Percentiles rank a stretch among this genome's conserved stretches.
Evolutionary conservation across 108 stramenopile genomes (phyloP).

Genomic region (Skeletonema potamos): DNA sequence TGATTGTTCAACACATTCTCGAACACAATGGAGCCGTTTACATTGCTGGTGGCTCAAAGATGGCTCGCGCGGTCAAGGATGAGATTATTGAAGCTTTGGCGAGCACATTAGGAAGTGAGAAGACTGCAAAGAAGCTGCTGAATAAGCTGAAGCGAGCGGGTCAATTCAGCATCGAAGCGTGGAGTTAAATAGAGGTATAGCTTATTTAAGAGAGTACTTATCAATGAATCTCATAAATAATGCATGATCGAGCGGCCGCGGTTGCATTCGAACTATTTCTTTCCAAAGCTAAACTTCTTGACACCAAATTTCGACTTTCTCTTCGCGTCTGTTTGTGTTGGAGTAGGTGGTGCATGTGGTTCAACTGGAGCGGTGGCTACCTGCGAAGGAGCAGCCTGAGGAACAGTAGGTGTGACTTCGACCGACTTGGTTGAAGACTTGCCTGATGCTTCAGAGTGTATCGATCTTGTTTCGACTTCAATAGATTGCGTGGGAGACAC

Average conservation of each 20-base stretch:
- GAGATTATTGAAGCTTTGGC: conserved; percentile 65
- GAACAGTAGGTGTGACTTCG: neutral
- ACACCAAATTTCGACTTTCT: conserved; percentile 7
- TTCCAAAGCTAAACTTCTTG: conserved; percentile 11
- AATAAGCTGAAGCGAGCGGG: conserved; percentile 48
- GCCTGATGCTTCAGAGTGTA: neutral
- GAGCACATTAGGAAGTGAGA: conserved; percentile 43
- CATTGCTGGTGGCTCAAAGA: conserved; percentile 84
- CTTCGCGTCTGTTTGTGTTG: neutral
- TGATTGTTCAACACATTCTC: conserved; percentile 67
- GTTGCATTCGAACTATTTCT: too few species aligned
- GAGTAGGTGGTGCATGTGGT: neutral
- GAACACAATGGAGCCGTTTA: conserved; percentile 66
- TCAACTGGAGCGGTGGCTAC: neutral
- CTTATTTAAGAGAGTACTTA: neutral
- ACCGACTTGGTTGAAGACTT: neutral
- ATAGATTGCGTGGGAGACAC: neutral
- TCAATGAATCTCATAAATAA: neutral
- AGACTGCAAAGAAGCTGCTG: conserved; percentile 41
- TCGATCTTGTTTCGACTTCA: neutral
- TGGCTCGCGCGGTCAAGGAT: conserved; percentile 79
- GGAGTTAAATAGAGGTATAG: conserved; percentile 50
- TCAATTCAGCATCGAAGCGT: conserved; percentile 72
- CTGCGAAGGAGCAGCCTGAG: neutral
- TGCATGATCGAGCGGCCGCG: too few species aligned